Base-by-base conservation (phyloP, 768 basidiomycete species). In the Calocera viscosa region DNA sequence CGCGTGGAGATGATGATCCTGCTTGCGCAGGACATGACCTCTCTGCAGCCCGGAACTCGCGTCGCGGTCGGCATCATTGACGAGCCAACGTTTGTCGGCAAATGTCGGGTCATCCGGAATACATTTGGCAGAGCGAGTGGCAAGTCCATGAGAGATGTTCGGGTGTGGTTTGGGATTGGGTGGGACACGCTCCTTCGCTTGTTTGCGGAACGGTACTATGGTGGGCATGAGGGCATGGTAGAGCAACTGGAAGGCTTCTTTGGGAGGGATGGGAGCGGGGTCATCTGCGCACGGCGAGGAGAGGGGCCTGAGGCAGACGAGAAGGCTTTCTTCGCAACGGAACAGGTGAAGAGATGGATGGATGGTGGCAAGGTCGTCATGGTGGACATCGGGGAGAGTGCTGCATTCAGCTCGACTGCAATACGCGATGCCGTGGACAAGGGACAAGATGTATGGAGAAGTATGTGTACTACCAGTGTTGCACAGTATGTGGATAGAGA, bases 61-160 rank as follows among this genome's bases (percentile, higher is more conserved):
- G 79, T 89, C 38, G 92, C 90, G 0, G 82, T 95, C 7, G 94
- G 83, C 8, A 82, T 94, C 70, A 84, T 91, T 68, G 84, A 93
- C 74, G 90, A 92, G 72, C 91, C 94, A 12, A 91, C 87, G 0
- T 96, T 97, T 74, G 88, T 90, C 28, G 84, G 86, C 19, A 97
- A 97, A 77, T 87, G 68, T 67, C 16, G 35, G 70, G 65, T 40
- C 60, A 24, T 41, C 53, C 60, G 35, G 16, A 7, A 19, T 2
- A 35, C 33, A 30, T 34, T 47, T 40, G 49, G 43, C 24, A 32
- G 24, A 24, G 65, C 11, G 28, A 17, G 33, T n/a, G 24, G 38
- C 14, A 39, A 43, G 33, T 24, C 35, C 14, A 68, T 24, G 30
- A 35, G 30, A 64, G 65, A 26, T 64, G 68, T 80, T 1, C 80